These are phyloP conservation scores for Triangularia verruculosa DNA, from an alignment of 2,329 filamentous ascomycete genomes.

Conservation along the genomic window DNA sequence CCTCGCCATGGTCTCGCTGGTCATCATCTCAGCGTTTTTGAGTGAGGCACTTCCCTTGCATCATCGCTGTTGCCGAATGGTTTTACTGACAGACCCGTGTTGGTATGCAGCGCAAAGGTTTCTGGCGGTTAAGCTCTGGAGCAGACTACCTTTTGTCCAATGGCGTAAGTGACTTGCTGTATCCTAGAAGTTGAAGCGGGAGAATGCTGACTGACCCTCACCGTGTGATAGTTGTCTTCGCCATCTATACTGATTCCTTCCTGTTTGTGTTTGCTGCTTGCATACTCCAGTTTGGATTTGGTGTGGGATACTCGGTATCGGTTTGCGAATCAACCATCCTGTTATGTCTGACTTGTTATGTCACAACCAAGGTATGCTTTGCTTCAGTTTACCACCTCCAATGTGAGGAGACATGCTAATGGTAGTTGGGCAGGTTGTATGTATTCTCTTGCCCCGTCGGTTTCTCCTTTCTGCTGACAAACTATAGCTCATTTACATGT, in stretches of 20 bases:
- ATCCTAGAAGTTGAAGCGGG: background rate
- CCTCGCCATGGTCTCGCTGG: conserved; percentile 28
- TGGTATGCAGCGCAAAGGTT: conserved; percentile 23
- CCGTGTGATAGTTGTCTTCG: conserved; percentile 49
- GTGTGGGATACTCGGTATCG: conserved; percentile 48
- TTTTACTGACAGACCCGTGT: background rate
- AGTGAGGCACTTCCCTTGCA: conserved; percentile 17
- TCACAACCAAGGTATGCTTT: conserved; percentile 56
- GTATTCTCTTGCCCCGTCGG: conserved; percentile 9
- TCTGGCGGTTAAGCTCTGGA: conserved; percentile 25
- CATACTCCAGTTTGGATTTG: conserved; percentile 55
- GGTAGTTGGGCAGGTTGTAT: conserved; percentile 31
- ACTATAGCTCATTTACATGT: conserved; percentile 58
- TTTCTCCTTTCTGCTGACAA: conserved; percentile 3
- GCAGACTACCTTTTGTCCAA: conserved; percentile 24
- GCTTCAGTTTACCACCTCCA: background rate
- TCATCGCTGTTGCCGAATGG: background rate
- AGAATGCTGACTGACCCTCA: background rate
- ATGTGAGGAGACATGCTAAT: conserved; percentile 8
- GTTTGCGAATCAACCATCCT: conserved; percentile 59
- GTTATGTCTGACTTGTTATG: conserved; percentile 59
- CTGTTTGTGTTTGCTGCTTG: conserved; percentile 57
- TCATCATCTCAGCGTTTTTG: conserved; percentile 26
- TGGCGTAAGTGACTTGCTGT: conserved; percentile 21
- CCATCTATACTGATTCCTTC: conserved; percentile 59